phyloP scores from a whole-genome alignment of 805 yeast genomes.

The Saccharomycopsis oosterbeekiorum region DNA sequence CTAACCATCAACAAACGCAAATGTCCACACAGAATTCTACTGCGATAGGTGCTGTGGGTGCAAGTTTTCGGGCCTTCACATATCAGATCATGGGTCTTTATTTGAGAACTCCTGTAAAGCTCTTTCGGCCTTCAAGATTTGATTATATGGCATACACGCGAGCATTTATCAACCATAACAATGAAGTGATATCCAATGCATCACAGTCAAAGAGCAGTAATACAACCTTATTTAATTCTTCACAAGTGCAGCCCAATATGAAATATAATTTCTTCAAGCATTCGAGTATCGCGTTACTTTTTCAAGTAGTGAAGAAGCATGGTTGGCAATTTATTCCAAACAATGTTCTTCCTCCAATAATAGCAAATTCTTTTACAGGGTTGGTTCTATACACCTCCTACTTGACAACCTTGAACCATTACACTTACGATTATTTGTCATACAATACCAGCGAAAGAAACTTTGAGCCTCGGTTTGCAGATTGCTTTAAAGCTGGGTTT shows the following conservation, averaged over 20 bases:
- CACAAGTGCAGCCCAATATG: conserved; percentile 12
- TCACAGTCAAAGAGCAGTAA: neutral
- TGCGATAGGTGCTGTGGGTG: conserved; percentile 70
- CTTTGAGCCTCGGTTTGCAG: conserved; percentile 31
- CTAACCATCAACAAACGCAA: conserved; percentile 18
- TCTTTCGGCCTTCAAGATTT: conserved; percentile 83
- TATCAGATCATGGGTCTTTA: conserved; percentile 71
- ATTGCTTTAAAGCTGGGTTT: conserved; percentile 70
- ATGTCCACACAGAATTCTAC: conserved; percentile 34
- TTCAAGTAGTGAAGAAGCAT: conserved; percentile 58
- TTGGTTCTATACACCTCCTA: conserved; percentile 77
- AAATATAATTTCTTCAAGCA: conserved; percentile 45
- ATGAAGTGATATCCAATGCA: conserved; percentile 1
- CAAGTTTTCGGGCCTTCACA: conserved; percentile 78
- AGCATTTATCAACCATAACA: conserved; percentile 23
- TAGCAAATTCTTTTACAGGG: conserved; percentile 88
- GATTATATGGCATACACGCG: conserved; percentile 72
- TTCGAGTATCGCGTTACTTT: conserved; percentile 66
- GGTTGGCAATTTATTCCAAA: conserved; percentile 88
- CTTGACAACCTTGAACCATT: conserved; percentile 40
- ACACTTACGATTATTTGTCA: conserved; percentile 19
- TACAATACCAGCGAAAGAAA: conserved; percentile 14
- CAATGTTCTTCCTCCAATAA: conserved; percentile 67
- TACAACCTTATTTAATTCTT: conserved; percentile 5
- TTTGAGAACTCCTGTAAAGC: conserved; percentile 70